These are phyloP conservation scores for Imleria badia DNA, from an alignment of 768 basidiomycete genomes.

Conservation along the genomic window DNA sequence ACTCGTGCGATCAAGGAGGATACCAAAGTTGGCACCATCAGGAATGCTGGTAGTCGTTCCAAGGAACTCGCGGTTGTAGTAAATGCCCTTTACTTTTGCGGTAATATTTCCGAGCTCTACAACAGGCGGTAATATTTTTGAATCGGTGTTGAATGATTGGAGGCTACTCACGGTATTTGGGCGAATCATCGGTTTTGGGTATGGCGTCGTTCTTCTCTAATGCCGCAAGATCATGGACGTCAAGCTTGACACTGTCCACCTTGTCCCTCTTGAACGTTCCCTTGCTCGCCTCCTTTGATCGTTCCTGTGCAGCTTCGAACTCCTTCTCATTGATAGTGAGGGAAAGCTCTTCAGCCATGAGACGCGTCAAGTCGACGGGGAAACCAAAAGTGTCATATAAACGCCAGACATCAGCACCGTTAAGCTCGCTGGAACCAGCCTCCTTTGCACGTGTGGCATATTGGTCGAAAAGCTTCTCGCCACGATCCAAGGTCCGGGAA, in stretches of 20 bases:
- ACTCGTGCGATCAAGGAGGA: conserved; percentile 88
- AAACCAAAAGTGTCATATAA: conserved; percentile 99
- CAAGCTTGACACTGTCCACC: conserved; percentile 77
- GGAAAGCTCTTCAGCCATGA: conserved; percentile 96
- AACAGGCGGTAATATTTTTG: neutral
- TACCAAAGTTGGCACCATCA: conserved; percentile 68
- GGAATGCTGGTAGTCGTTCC: conserved; percentile 66
- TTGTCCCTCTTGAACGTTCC: conserved; percentile 71
- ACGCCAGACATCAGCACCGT: conserved; percentile 94
- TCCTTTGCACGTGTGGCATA: conserved; percentile 71
- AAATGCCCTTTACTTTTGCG: conserved; percentile 79
- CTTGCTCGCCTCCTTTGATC: conserved; percentile 91
- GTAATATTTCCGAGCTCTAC: conserved; percentile 76
- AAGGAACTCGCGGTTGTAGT: conserved; percentile 75
- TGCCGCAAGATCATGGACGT: conserved; percentile 90
- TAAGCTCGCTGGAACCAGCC: conserved; percentile 62
- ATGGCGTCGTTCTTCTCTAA: conserved; percentile 76
- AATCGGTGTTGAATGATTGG: neutral
- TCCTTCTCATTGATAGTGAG: conserved; percentile 83
- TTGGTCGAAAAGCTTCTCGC: conserved; percentile 92
- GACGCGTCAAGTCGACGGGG: conserved; percentile 91
- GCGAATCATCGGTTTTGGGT: conserved; percentile 89
- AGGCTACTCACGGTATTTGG: conserved; percentile 76
- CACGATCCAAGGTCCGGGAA: conserved; percentile 94
- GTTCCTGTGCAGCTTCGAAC: conserved; percentile 85